Percentiles rank a stretch among this genome's conserved stretches.
These are phyloP conservation scores for Pseudozyma hubeiensis DNA, from an alignment of 1,284 basidiomycete species.

Conservation along the genomic window DNA sequence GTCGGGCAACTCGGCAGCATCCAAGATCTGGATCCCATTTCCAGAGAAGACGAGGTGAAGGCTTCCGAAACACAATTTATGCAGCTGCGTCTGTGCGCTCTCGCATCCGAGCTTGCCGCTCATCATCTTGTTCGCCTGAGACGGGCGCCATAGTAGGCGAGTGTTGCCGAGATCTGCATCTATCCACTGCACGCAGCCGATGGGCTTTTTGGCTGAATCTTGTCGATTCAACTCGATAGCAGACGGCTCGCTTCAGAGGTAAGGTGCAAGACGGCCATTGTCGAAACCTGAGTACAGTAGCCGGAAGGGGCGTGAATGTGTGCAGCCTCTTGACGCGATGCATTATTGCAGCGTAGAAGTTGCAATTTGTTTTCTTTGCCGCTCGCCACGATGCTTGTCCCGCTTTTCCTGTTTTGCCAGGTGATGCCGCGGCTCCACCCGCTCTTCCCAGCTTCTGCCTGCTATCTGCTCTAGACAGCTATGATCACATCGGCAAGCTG, in stretches of 20 bases:
- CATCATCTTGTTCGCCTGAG: no score
- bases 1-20: no score
- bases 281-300: no score
- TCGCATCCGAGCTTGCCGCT: background rate
- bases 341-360: conserved; percentile 21
- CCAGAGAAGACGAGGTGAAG: no score
- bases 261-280: no score
- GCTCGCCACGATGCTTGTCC: background rate
- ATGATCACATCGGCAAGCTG: background rate
- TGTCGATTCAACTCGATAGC: background rate
- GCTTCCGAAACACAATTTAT: background rate
- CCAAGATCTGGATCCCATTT: background rate
- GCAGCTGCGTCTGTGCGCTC: background rate
- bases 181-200: no score
- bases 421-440: background rate
- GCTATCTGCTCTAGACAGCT: no score
- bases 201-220: no score
- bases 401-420: background rate
- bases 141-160: no score
- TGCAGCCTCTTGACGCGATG: conserved; percentile 12
- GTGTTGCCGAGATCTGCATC: conserved; percentile 1
- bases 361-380: conserved; percentile 11
- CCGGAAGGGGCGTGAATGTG: no score
- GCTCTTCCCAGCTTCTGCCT: background rate
- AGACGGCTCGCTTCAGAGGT: background rate